Percentiles rank a stretch among this genome's conserved stretches.
Conservation (phyloP, 306 rosid genomes). For the Amphicarpaea edgeworthii region DNA sequence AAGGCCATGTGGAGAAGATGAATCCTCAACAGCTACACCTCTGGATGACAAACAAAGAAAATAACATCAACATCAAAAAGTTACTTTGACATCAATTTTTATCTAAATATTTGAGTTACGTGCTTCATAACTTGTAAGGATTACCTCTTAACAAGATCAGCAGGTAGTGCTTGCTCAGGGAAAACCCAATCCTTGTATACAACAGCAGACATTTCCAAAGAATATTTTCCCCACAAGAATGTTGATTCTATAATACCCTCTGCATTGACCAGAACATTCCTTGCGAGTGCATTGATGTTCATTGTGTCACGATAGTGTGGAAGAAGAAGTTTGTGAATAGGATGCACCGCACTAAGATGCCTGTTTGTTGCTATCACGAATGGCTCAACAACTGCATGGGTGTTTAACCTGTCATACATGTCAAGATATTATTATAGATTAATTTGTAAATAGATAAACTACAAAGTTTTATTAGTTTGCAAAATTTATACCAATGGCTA, state of each 20-base stretch:
- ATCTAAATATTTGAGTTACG: neutral
- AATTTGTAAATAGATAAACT: neutral
- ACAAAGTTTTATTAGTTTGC: neutral
- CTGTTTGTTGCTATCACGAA: conserved; percentile 57
- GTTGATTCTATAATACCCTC: conserved; percentile 54
- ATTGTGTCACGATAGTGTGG: conserved; percentile 58
- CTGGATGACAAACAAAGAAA: conserved; percentile 35
- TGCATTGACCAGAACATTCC: conserved; percentile 52
- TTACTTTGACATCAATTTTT: neutral
- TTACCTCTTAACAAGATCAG: conserved; percentile 55
- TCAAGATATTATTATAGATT: conserved; percentile 1
- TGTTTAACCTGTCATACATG: conserved; percentile 62
- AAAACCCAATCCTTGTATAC: conserved; percentile 51
- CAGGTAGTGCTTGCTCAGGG: conserved; percentile 51
- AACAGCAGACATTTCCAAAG: conserved; percentile 54
- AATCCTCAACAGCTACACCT: conserved; percentile 70
- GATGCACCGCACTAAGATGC: conserved; percentile 55
- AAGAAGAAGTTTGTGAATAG: conserved; percentile 48
- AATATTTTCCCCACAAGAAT: conserved; percentile 45
- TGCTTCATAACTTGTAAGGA: neutral
- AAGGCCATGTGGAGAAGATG: conserved; percentile 57
- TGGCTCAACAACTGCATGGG: conserved; percentile 87
- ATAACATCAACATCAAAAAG: conserved; percentile 29
- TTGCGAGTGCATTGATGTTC: conserved; percentile 52
- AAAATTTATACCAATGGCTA: conserved; percentile 65